These are phyloP conservation scores for Symbiodinium pilosum DNA, from an alignment of 73 alveolate genomes.

Conservation along the genomic window DNA sequence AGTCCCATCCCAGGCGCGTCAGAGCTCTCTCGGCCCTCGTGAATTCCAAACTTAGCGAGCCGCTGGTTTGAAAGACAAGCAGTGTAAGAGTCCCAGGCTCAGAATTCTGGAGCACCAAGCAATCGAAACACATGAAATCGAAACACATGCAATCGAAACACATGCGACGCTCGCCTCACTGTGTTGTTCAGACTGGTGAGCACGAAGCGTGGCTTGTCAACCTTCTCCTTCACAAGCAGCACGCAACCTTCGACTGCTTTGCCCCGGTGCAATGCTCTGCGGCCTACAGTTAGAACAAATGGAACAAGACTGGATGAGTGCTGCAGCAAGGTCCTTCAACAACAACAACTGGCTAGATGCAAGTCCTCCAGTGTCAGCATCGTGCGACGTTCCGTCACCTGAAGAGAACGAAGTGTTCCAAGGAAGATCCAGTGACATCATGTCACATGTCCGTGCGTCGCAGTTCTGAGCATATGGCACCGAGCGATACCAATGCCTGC, in stretches of 20 bases:
- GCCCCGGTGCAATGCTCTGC: too few relatives aligned
- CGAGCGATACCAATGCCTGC: slow-evolving; percentile 3
- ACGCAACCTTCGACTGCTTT: too few relatives aligned
- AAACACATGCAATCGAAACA: background rate
- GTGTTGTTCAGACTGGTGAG: background rate
- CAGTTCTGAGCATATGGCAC: background rate
- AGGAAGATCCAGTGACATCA: background rate
- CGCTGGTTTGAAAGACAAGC: too few relatives aligned
- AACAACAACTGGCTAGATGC: background rate
- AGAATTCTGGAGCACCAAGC: too few relatives aligned
- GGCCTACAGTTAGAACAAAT: too few relatives aligned
- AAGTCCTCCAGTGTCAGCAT: background rate
- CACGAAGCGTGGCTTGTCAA: background rate
- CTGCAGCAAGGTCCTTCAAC: too few relatives aligned
- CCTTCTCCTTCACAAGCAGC: slow-evolving; percentile 10
- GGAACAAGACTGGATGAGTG: too few relatives aligned
- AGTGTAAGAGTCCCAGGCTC: too few relatives aligned
- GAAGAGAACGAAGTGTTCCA: too few relatives aligned
- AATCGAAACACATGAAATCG: background rate
- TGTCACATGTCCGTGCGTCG: background rate
- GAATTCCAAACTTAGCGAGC: too few relatives aligned
- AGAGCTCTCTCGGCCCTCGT: too few relatives aligned
- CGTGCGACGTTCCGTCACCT: background rate
- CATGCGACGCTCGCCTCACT: background rate
- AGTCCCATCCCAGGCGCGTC: too few relatives aligned